Percentiles rank a stretch among this genome's conserved stretches.
These are phyloP conservation scores for Auriscalpium vulgare DNA, from an alignment of 768 basidiomycete species.

Conservation along the genomic window DNA sequence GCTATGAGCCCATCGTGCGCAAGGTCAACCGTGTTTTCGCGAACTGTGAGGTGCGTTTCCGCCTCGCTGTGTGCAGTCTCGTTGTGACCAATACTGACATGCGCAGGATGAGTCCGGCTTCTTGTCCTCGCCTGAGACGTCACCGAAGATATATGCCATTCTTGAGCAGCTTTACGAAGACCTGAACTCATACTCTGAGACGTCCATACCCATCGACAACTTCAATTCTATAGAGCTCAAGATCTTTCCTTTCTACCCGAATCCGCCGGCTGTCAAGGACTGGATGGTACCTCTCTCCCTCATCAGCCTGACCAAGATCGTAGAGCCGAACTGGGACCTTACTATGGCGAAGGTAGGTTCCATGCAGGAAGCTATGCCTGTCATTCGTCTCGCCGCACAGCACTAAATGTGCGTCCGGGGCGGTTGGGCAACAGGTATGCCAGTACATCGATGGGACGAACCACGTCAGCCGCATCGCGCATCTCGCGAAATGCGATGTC, in stretches of 20 bases:
- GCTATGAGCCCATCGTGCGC: slow-evolving; percentile 92
- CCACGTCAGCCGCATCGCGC: slow-evolving; percentile 85
- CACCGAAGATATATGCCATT: slow-evolving; percentile 66
- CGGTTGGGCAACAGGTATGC: slow-evolving; percentile 43
- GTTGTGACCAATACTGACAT: neutral
- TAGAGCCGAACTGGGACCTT: slow-evolving; percentile 93
- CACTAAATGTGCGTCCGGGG: too few species aligned
- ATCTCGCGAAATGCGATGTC: slow-evolving; percentile 84
- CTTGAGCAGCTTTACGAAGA: slow-evolving; percentile 97
- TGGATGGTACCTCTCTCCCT: slow-evolving; percentile 95
- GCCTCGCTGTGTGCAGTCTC: neutral
- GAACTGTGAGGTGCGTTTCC: slow-evolving; percentile 69
- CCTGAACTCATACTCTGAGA: slow-evolving; percentile 94
- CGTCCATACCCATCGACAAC: slow-evolving; percentile 82
- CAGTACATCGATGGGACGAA: slow-evolving; percentile 84
- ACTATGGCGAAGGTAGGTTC: slow-evolving; percentile 73
- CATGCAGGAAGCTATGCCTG: neutral
- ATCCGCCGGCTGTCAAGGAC: slow-evolving; percentile 81
- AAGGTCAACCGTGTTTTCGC: slow-evolving; percentile 89
- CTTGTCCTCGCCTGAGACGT: slow-evolving; percentile 66
- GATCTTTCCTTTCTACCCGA: slow-evolving; percentile 94
- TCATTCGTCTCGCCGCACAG: too few species aligned
- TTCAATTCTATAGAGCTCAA: slow-evolving; percentile 95
- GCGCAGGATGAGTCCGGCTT: slow-evolving; percentile 81
- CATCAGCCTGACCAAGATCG: slow-evolving; percentile 71